A percentile compares a stretch with the other conserved stretches of the same genome.
Evolutionary conservation across 192 early-diverging fungal genomes (phyloP).

Genomic region (Funneliformis mosseae): DNA sequence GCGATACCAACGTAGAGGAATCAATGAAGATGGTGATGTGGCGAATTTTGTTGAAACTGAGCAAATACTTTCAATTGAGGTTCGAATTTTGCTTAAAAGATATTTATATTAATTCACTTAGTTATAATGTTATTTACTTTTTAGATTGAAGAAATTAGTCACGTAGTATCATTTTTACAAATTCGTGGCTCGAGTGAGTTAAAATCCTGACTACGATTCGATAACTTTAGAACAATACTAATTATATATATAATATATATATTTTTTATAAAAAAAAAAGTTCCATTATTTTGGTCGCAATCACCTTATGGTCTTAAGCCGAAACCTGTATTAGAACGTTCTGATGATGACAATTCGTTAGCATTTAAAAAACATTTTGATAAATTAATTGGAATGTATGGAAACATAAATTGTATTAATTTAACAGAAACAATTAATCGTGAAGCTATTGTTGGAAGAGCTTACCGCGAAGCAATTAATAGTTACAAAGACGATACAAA

Average conservation of each 20-base stretch:
- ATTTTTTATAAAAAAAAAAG: conserved; percentile 24
- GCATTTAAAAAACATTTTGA: conserved; percentile 62
- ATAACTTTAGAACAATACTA: background rate
- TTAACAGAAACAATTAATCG: conserved; percentile 69
- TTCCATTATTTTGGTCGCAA: conserved; percentile 77
- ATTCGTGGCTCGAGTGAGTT: conserved; percentile 80
- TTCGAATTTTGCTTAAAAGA: conserved; percentile 2
- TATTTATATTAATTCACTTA: background rate
- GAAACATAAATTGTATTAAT: conserved; percentile 62
- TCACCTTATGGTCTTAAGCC: conserved; percentile 72
- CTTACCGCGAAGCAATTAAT: conserved; percentile 61
- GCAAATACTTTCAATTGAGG: conserved; percentile 74
- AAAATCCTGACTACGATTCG: background rate
- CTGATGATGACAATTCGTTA: conserved; percentile 52
- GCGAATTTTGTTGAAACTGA: conserved; percentile 99
- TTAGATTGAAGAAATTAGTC: conserved; percentile 34
- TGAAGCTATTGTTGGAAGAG: conserved; percentile 63
- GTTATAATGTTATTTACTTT: background rate
- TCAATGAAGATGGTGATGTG: conserved; percentile 82
- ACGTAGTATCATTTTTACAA: conserved; percentile 82
- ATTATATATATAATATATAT: background rate
- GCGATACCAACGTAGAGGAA: conserved; percentile 88
- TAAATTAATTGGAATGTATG: conserved; percentile 52
- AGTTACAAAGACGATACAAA: conserved; percentile 45
- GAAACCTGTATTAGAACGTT: conserved; percentile 57